phyloP scores from a whole-genome alignment of 2,329 filamentous ascomycete genomes.

The Pseudogymnoascus sp. region DNA sequence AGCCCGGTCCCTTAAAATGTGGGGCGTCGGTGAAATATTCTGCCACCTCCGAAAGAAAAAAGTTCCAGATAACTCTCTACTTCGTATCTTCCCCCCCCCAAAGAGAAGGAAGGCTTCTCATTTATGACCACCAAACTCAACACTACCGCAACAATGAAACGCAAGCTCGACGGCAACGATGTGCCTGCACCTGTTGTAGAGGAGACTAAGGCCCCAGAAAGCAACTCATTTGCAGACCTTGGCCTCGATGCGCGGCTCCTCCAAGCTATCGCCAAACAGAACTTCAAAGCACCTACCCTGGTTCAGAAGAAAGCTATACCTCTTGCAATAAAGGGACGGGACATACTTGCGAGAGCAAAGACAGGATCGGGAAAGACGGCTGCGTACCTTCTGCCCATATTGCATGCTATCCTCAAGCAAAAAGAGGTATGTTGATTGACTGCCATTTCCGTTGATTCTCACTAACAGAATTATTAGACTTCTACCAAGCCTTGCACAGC shows the following conservation, averaged over 20 bases:
- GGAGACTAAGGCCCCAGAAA: conserved; percentile 22
- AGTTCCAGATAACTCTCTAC: conserved; percentile 3
- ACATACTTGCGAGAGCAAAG: conserved; percentile 85
- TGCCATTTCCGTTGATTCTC: neutral
- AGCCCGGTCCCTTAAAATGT: neutral
- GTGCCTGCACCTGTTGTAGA: conserved; percentile 35
- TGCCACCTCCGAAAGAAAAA: conserved; percentile 8
- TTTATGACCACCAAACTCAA: conserved; percentile 11
- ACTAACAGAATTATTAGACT: conserved; percentile 31
- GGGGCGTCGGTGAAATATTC: neutral
- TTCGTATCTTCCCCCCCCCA: conserved; percentile 11
- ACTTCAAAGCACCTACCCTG: conserved; percentile 77
- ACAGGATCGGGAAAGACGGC: conserved; percentile 96
- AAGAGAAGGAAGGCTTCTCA: conserved; percentile 12
- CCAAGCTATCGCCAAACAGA: conserved; percentile 75
- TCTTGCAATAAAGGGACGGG: conserved; percentile 74
- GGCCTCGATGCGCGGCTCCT: conserved; percentile 77
- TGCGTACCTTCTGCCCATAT: conserved; percentile 85
- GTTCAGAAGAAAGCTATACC: conserved; percentile 86
- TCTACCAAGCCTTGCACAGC: conserved; percentile 50
- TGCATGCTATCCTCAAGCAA: conserved; percentile 72
- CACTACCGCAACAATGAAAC: conserved; percentile 41
- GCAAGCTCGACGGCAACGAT: conserved; percentile 51
- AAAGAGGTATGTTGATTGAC: conserved; percentile 48
- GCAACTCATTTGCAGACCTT: conserved; percentile 60